Evolutionary conservation across 257 asterid species (phyloP).

Genomic region (Haberlea rhodopensis): DNA sequence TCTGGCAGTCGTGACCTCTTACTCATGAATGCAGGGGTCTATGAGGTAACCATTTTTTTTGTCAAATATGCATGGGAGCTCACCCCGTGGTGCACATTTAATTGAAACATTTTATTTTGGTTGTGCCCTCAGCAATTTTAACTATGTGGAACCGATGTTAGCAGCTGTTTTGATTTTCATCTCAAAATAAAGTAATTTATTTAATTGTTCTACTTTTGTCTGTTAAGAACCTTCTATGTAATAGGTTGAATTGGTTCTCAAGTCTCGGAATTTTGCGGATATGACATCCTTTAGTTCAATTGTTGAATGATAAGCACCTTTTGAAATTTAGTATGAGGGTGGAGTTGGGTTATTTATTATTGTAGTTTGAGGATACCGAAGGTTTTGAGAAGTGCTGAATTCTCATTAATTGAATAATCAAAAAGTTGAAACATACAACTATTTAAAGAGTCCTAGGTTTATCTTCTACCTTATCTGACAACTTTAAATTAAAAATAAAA

Average conservation of each 20-base stretch:
- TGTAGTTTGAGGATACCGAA: too few relatives aligned
- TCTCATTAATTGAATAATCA: too few relatives aligned
- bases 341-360: too few relatives aligned
- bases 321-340: too few relatives aligned
- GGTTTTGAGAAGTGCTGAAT: too few relatives aligned
- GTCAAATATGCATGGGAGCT: slow-evolving; percentile 9
- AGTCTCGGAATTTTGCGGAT: neutral
- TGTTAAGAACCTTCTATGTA: slow-evolving; percentile 3
- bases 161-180: slow-evolving; percentile 5
- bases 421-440: too few relatives aligned
- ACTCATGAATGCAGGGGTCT: slow-evolving; percentile 95
- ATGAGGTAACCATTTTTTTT: slow-evolving; percentile 58
- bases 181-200: neutral
- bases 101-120: slow-evolving; percentile 4
- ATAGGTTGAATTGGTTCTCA: neutral
- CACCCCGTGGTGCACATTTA: neutral
- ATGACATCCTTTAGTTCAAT: slow-evolving; percentile 21
- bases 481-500: too few relatives aligned
- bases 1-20: slow-evolving; percentile 99
- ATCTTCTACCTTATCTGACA: too few relatives aligned
- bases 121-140: neutral
- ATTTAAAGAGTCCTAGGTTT: too few relatives aligned
- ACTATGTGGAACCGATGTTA: slow-evolving; percentile 1
- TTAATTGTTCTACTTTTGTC: neutral
- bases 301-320: neutral